Evolutionary conservation across 164 flowering plant species (phyloP).

Genomic region (Euptelea pleiosperma): DNA sequence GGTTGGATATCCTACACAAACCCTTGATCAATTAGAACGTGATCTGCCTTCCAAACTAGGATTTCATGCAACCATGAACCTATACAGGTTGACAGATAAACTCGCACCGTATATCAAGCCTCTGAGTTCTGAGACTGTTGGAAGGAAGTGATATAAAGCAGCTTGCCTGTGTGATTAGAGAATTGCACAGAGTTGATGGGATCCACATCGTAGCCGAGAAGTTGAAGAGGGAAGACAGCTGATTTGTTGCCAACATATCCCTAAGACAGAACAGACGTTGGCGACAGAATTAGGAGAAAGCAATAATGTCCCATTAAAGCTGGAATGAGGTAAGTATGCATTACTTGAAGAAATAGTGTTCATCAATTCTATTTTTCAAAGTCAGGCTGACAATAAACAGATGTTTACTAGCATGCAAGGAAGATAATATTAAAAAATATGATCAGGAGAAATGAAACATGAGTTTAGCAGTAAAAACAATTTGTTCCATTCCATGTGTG

Average conservation of each 20-base stretch:
- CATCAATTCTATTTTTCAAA: too few species aligned
- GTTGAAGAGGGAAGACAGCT: slow-evolving; percentile 95
- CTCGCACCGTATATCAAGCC: slow-evolving; percentile 47
- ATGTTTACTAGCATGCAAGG: too few species aligned
- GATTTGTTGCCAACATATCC: slow-evolving; percentile 99
- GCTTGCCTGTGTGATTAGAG: slow-evolving; percentile 99
- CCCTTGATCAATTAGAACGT: slow-evolving; percentile 22
- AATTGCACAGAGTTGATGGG: slow-evolving; percentile 98
- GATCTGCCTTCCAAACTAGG: slow-evolving; percentile 13
- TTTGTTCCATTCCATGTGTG: too few species aligned
- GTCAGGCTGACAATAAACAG: too few species aligned
- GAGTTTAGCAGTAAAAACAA: too few species aligned
- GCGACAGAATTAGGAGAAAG: not conserved
- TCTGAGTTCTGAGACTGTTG: slow-evolving; percentile 39
- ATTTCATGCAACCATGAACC: slow-evolving; percentile 34
- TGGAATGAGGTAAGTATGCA: too few species aligned
- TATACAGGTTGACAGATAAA: slow-evolving; percentile 31
- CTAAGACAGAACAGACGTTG: slow-evolving; percentile 29
- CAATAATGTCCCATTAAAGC: too few species aligned
- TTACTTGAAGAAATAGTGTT: too few species aligned
- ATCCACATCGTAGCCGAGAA: slow-evolving; percentile 96
- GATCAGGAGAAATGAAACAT: too few species aligned
- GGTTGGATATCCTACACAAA: slow-evolving; percentile 85
- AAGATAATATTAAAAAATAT: too few species aligned
- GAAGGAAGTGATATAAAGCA: slow-evolving; percentile 48